Conservation (phyloP, 768 basidiomycete genomes). For the Psilocybe subaeruginosa region DNA sequence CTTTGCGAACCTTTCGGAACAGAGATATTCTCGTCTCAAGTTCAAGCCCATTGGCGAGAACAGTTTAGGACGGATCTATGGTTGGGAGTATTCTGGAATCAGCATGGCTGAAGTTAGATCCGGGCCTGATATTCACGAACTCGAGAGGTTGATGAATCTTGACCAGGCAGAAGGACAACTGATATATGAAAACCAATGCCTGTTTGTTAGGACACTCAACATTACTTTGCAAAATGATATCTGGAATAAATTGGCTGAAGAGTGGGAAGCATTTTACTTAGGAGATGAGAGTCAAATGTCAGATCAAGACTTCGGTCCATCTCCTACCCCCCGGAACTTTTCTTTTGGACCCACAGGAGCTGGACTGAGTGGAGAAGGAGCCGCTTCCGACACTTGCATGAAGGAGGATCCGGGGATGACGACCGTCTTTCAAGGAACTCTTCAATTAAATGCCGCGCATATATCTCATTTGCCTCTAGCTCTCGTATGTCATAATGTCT, state of each 20-base stretch:
- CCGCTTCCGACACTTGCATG: not conserved
- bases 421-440: not conserved
- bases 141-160: not conserved
- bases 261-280: not conserved
- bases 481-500: not conserved
- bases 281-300: not conserved
- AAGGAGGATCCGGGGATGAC: not conserved
- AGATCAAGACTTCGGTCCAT: not conserved
- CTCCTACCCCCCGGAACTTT: not conserved
- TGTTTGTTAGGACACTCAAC: slow-evolving; percentile 15
- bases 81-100: slow-evolving; percentile 12
- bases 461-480: not conserved
- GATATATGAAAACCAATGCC: slow-evolving; percentile 9
- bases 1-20: slow-evolving; percentile 6
- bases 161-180: not conserved
- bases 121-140: slow-evolving; percentile 3
- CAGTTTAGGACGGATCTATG: not conserved
- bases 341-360: not conserved
- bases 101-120: slow-evolving; percentile 1
- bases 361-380: not conserved
- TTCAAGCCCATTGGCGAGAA: not conserved
- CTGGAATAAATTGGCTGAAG: not conserved
- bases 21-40: not conserved
- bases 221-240: slow-evolving; percentile 4
- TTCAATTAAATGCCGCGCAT: not conserved